These are phyloP conservation scores for Remersonia thermophila DNA, from an alignment of 2,329 filamentous ascomycete species.

Conservation along the genomic window DNA sequence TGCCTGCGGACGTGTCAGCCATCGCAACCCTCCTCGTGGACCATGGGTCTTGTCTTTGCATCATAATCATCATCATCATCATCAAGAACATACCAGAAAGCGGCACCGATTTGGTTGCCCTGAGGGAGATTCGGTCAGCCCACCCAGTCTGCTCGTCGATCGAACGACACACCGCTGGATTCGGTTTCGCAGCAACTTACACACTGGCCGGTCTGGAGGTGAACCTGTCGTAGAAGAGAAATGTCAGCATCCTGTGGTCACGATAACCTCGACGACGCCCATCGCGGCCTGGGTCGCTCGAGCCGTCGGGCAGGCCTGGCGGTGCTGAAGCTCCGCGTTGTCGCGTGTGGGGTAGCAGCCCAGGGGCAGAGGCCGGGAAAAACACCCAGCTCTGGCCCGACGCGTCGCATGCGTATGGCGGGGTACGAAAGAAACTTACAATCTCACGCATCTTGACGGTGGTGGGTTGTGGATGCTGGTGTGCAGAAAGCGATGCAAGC, in stretches of 20 bases:
- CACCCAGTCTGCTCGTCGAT: slow-evolving; percentile 2
- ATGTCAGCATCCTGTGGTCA: slow-evolving; percentile 38
- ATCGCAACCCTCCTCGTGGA: slow-evolving; percentile 8
- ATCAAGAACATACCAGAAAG: slow-evolving; percentile 67
- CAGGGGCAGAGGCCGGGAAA: slow-evolving; percentile 13
- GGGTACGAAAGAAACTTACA: slow-evolving; percentile 34
- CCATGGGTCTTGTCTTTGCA: no score
- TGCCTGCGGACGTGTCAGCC: slow-evolving; percentile 45
- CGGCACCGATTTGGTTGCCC: slow-evolving; percentile 99
- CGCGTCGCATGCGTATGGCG: slow-evolving; percentile 13
- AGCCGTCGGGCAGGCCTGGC: slow-evolving; percentile 2
- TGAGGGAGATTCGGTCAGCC: slow-evolving; percentile 35
- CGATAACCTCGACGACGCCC: slow-evolving; percentile 3
- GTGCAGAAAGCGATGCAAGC: slow-evolving; percentile 11
- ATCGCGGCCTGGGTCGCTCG: no score
- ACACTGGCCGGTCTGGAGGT: slow-evolving; percentile 99
- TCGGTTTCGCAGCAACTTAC: slow-evolving; percentile 45
- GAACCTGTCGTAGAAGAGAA: slow-evolving; percentile 58
- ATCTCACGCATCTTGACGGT: slow-evolving; percentile 58
- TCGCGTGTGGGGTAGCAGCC: slow-evolving; percentile 18
- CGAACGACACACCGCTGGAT: slow-evolving; percentile 4
- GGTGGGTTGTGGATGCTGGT: slow-evolving; percentile 21
- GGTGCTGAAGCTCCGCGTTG: background rate
- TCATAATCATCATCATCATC: no score
- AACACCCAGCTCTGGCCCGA: slow-evolving; percentile 11